A percentile compares a stretch with the other conserved stretches of the same genome.
Evolutionary conservation across 1,284 basidiomycete genomes (phyloP).

Genomic region (Termitomyces sp.): DNA sequence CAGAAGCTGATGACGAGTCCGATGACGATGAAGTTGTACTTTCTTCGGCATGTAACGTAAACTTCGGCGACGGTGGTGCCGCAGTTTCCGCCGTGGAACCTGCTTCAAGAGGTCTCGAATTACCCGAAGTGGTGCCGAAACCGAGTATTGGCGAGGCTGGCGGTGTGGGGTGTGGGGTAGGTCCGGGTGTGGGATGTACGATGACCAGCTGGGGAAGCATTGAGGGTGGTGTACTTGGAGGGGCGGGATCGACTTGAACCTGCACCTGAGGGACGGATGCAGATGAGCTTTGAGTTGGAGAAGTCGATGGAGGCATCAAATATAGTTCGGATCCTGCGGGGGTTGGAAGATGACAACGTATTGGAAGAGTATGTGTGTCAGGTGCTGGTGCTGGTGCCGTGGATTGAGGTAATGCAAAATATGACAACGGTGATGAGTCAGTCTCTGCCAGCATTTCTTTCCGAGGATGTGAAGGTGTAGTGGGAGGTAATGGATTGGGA

Average conservation of each 20-base stretch:
- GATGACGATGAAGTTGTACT: conserved; percentile 11
- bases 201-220: conserved; percentile 46
- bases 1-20: conserved; percentile 11
- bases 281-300: neutral
- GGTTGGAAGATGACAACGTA: conserved; percentile 12
- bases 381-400: neutral
- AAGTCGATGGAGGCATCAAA: neutral
- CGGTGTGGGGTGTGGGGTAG: conserved; percentile 54
- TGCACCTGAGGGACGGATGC: conserved; percentile 3
- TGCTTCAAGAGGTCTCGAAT: neutral
- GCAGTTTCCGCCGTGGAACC: neutral
- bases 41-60: conserved; percentile 8
- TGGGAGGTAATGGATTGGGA: conserved; percentile 11
- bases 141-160: conserved; percentile 41
- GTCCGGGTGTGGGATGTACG: conserved; percentile 50
- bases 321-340: conserved; percentile 8
- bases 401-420: neutral
- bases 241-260: conserved; percentile 7
- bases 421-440: neutral
- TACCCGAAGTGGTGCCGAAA: neutral
- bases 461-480: neutral
- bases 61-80: neutral
- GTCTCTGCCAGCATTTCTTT: neutral
- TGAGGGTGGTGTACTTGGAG: conserved; percentile 10
- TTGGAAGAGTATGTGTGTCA: neutral